phyloP scores from a whole-genome alignment of 2,329 filamentous ascomycete species.

The Hymenoscyphus fraxineus region DNA sequence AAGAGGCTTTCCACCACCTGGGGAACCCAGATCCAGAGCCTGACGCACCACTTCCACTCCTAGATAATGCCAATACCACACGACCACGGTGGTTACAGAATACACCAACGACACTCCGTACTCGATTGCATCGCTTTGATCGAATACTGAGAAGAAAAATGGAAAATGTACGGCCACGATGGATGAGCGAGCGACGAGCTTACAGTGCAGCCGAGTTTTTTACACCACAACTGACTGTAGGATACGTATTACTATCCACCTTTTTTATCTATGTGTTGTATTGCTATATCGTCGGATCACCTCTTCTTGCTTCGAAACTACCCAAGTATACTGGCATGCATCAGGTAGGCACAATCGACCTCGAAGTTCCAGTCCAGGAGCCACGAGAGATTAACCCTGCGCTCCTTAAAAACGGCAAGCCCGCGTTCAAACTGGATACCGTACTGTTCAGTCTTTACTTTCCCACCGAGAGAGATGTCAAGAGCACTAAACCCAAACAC shows the following conservation, averaged over 20 bases:
- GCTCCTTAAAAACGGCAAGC: background rate
- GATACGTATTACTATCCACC: background rate
- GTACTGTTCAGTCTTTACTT: background rate
- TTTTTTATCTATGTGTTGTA: background rate
- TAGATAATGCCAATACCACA: background rate
- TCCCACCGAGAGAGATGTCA: background rate
- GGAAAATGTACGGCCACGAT: background rate
- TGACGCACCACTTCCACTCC: background rate
- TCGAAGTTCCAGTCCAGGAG: background rate
- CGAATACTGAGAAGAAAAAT: background rate
- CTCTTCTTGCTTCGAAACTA: background rate
- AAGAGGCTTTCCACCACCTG: background rate
- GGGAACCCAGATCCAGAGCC: background rate
- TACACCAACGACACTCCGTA: background rate
- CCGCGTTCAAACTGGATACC: background rate
- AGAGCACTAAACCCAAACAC: background rate
- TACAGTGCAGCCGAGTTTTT: background rate
- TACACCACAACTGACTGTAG: background rate
- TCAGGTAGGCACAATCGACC: background rate
- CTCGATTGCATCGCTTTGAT: background rate
- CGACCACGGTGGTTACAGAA: background rate
- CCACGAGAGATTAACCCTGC: background rate
- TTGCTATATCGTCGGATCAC: background rate
- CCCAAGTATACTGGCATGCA: background rate
- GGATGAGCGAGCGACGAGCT: background rate